Base-by-base conservation (phyloP, 2,329 filamentous ascomycete species). In the Alternaria alternata region DNA sequence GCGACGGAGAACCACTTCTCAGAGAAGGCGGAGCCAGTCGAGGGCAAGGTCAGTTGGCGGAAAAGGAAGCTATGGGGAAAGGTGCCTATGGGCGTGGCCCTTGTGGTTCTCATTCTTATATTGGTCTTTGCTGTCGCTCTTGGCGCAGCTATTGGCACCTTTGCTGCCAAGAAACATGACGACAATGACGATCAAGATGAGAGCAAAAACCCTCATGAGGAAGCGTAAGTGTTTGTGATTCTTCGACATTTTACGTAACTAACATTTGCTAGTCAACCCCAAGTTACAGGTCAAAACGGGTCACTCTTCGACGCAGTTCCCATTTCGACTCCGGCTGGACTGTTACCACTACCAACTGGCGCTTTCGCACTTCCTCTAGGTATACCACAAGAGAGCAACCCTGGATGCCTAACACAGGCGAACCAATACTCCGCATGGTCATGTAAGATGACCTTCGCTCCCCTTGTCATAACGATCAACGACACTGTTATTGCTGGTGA, bases 131-230 rank as follows among this genome's bases (percentile, higher is more conserved):
- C 82, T 42, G 80, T 81, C 32, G 78, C 84, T 28, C 78, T 86
- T 43, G 85, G 85, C 52, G 84, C 83, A 54, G 81, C 84, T 6
- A 82, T 87, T 67, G 85, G 85, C 5, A 84, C 84, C 38, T 77
- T 86, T 24, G 70, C 86, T 52, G 82, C 82, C 14, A 83, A 82
- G 38, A 72, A 75, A 52, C 63, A 68, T 16, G 68, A 65, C 16
- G 54, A 64, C 38, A 57, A 70, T 16, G 49, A 62, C 30, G 44
- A 65, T 11, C 59, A 69, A 24, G 36, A 67, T 49, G 56, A 58
- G 3, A 28, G 65, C n/a, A 53, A 58, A 11, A 59, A 62, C 18
- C 62, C 66, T 20, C 62, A 66, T 22, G 69, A 75, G 8, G 66
- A 73, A 58, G 68, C 74, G 74, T 78, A 69, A 70, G 76, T 74